Percentiles rank a stretch among this genome's conserved stretches.
Evolutionary conservation across 768 basidiomycete genomes (phyloP).

Genomic region (Suillus subalutaceus): DNA sequence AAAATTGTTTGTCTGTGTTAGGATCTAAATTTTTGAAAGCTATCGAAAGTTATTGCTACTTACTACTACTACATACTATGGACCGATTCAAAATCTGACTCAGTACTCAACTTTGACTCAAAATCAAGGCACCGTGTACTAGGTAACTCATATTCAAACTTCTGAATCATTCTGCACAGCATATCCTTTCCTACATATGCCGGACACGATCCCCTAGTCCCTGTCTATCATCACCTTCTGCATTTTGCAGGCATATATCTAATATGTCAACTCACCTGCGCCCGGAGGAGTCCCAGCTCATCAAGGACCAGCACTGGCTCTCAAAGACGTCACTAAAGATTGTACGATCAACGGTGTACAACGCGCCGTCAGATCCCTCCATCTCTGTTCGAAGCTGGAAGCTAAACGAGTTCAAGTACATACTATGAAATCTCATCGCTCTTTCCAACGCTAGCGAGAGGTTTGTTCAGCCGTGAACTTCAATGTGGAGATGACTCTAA

Average conservation of each 20-base stretch:
- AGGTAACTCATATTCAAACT: slow-evolving; percentile 16
- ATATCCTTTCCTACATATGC: slow-evolving; percentile 21
- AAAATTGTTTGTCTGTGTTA: not conserved
- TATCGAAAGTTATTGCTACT: not conserved
- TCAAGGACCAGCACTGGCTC: slow-evolving; percentile 53
- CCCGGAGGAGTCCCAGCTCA: slow-evolving; percentile 60
- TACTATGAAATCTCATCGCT: slow-evolving; percentile 52
- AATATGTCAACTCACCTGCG: slow-evolving; percentile 29
- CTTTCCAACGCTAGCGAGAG: slow-evolving; percentile 94
- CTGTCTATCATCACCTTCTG: not conserved
- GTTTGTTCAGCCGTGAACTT: slow-evolving; percentile 74
- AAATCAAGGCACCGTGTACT: too few species aligned
- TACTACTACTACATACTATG: not conserved
- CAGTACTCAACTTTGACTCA: too few species aligned
- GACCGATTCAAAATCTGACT: not conserved
- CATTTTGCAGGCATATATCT: slow-evolving; percentile 9
- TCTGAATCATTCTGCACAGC: slow-evolving; percentile 6
- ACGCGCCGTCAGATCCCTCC: not conserved
- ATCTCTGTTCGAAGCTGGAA: not conserved
- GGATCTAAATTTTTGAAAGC: not conserved
- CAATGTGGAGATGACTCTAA: slow-evolving; percentile 29
- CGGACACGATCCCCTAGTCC: not conserved
- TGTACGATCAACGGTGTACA: slow-evolving; percentile 38
- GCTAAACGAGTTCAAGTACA: not conserved
- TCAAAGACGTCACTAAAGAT: slow-evolving; percentile 65